A percentile compares a stretch with the other conserved stretches of the same genome.
Evolutionary conservation across 768 basidiomycete species (phyloP).

Genomic region (Russula compacta): DNA sequence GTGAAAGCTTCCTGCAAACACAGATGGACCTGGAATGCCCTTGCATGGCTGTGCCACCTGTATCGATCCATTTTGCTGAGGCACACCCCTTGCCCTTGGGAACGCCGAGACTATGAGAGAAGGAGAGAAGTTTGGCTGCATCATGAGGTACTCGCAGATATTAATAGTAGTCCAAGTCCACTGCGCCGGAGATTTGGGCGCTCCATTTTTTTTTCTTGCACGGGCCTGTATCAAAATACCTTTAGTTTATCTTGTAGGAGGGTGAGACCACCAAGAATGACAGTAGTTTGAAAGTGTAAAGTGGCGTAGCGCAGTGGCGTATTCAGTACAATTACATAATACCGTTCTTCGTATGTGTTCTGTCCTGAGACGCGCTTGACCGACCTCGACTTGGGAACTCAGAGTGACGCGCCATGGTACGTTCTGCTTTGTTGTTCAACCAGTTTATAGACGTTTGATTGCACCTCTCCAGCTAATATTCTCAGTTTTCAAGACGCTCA

Average conservation of each 20-base stretch:
- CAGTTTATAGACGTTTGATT: background rate
- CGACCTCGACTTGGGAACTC: background rate
- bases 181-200: background rate
- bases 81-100: background rate
- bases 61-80: background rate
- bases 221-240: background rate
- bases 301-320: too few relatives aligned
- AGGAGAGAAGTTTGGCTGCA: background rate
- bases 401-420: constrained; percentile 9
- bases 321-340: background rate
- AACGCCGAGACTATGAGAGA: background rate
- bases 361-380: too few relatives aligned
- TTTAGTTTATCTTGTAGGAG: too few relatives aligned
- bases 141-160: too few relatives aligned
- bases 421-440: background rate
- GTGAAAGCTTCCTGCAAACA: background rate
- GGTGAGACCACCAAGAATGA: too few relatives aligned
- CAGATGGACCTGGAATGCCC: background rate
- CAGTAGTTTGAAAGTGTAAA: too few relatives aligned
- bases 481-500: constrained; percentile 98
- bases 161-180: background rate
- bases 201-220: background rate
- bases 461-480: constrained; percentile 61
- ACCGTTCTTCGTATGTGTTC: background rate
- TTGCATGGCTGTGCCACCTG: background rate